Evolutionary conservation across 73 alveolate species (phyloP).

Genomic region (Halteria grandinella): DNA sequence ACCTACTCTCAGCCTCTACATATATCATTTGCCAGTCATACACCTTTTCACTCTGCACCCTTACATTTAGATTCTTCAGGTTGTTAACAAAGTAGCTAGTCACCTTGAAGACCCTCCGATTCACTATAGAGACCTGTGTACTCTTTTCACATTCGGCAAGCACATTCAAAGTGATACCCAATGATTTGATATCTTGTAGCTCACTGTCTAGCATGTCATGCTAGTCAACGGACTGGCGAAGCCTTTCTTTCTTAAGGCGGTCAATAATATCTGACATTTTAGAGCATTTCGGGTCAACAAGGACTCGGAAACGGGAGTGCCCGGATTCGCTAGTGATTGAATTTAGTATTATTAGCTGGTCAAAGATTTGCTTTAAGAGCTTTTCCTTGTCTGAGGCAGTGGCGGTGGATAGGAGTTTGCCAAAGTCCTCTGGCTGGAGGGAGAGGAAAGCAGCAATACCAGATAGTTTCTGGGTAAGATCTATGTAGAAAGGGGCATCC

Average conservation of each 20-base stretch:
- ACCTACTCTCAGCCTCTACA: conserved; percentile 6
- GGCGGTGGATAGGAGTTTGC: no score
- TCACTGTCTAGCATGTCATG: conserved; percentile 15
- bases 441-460: no score
- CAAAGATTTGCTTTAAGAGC: no score
- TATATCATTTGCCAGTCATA: conserved; percentile 33
- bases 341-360: no score
- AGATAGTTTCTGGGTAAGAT: no score
- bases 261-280: conserved; percentile 17
- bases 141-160: conserved; percentile 26
- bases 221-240: neutral
- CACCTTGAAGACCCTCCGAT: conserved; percentile 33
- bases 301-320: no score
- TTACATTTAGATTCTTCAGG: conserved; percentile 10
- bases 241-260: neutral
- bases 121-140: conserved; percentile 2
- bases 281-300: neutral
- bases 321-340: neutral
- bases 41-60: neutral
- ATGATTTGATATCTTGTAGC: neutral
- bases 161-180: neutral
- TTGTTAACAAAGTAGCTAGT: conserved; percentile 22
- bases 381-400: no score
- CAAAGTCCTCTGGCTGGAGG: no score
- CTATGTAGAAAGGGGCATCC: no score